Evolutionary conservation across 192 early-diverging fungal genomes (phyloP).

Genomic region (Cetraspora pellucida): DNA sequence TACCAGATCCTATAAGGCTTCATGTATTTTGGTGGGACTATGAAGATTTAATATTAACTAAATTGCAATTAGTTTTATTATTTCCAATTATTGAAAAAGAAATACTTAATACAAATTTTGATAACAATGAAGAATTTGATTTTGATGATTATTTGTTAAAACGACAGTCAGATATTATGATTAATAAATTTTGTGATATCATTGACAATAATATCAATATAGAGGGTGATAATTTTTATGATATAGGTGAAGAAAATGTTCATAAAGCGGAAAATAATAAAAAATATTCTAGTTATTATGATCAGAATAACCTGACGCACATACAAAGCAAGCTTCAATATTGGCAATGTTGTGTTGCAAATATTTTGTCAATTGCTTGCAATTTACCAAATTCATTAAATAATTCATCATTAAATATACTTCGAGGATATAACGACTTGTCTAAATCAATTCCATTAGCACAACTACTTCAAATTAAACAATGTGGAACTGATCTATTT

Average conservation of each 20-base stretch:
- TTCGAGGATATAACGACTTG: not conserved
- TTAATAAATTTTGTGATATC: not conserved
- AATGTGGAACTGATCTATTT: not conserved
- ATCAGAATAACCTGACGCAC: too few relatives aligned
- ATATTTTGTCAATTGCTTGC: not conserved
- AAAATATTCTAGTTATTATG: too few relatives aligned
- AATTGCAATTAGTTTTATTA: constrained; percentile 12
- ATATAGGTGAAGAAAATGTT: too few relatives aligned
- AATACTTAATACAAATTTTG: not conserved
- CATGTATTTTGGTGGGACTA: constrained; percentile 33
- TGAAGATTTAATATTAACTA: not conserved
- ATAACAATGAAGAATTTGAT: not conserved
- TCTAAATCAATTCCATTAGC: not conserved
- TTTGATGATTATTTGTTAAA: not conserved
- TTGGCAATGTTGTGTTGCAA: not conserved
- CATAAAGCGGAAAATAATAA: too few relatives aligned
- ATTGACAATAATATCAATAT: too few relatives aligned
- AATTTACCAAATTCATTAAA: not conserved
- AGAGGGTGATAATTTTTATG: too few relatives aligned
- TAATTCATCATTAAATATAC: not conserved
- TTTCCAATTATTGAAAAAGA: not conserved
- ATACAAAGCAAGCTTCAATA: not conserved
- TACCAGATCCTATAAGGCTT: constrained; percentile 16
- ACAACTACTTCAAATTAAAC: not conserved
- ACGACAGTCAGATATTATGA: not conserved